A percentile compares a stretch with the other conserved stretches of the same genome.
phyloP scores from a whole-genome alignment of 2,329 filamentous ascomycete genomes.

The Cryphonectria nitschkei region DNA sequence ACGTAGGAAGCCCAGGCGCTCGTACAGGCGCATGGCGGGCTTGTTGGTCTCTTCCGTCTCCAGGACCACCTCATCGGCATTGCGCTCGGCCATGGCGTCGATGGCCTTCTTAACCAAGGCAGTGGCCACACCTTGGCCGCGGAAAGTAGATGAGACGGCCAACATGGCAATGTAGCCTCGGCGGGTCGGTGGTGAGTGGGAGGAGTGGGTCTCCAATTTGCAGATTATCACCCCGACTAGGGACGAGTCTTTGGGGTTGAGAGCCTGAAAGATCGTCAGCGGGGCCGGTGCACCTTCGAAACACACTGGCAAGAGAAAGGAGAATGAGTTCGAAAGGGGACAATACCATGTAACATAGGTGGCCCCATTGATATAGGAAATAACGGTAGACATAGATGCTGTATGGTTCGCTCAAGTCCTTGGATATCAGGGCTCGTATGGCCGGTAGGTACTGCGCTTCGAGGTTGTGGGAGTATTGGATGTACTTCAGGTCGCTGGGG shows the following conservation, averaged over 20 bases:
- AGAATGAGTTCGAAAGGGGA: neutral
- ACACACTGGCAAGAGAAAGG: conserved; percentile 23
- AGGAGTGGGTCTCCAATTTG: conserved; percentile 89
- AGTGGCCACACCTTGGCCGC: conserved; percentile 86
- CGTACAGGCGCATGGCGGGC: conserved; percentile 89
- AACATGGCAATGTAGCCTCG: conserved; percentile 99
- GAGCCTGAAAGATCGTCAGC: conserved; percentile 47
- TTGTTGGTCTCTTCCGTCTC: conserved; percentile 95
- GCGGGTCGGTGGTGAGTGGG: conserved; percentile 72
- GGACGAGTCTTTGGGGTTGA: conserved; percentile 61
- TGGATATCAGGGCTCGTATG: conserved; percentile 91
- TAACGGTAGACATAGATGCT: conserved; percentile 99
- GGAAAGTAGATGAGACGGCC: conserved; percentile 79
- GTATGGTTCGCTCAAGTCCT: conserved; percentile 95
- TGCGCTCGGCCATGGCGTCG: conserved; percentile 81
- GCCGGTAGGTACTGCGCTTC: conserved; percentile 74
- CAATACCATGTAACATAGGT: conserved; percentile 90
- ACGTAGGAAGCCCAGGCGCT: conserved; percentile 86
- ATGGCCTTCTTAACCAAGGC: conserved; percentile 87
- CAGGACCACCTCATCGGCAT: conserved; percentile 91
- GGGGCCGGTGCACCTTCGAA: neutral
- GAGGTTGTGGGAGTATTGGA: conserved; percentile 64
- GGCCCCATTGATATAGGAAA: conserved; percentile 96
- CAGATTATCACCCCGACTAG: conserved; percentile 92
- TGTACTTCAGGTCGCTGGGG: conserved; percentile 57